Percentiles rank a stretch among this genome's conserved stretches.
Conservation (phyloP, 1,139 yeast species). For the Pichia sp. region DNA sequence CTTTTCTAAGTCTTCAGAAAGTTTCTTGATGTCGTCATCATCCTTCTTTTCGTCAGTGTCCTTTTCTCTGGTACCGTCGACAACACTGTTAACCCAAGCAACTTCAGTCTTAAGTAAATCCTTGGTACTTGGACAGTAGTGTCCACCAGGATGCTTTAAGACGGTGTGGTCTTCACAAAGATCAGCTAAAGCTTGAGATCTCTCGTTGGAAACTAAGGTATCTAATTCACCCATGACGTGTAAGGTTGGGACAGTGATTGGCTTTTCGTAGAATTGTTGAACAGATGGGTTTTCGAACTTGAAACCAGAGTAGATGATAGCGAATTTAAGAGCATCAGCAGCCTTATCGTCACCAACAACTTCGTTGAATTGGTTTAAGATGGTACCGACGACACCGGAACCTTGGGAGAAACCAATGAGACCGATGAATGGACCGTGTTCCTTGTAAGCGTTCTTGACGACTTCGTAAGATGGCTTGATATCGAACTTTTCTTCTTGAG, state of each 20-base stretch:
- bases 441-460: constrained; percentile 53
- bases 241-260: constrained; percentile 54
- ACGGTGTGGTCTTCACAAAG: constrained; percentile 48
- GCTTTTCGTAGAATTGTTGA: constrained; percentile 46
- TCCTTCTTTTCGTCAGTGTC: constrained; percentile 18
- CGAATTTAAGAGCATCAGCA: constrained; percentile 53
- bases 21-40: constrained; percentile 27
- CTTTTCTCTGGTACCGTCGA: constrained; percentile 19
- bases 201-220: constrained; percentile 78
- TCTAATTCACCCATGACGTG: constrained; percentile 89
- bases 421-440: constrained; percentile 87
- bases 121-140: constrained; percentile 77
- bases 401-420: constrained; percentile 93
- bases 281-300: constrained; percentile 54
- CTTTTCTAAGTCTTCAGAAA: constrained; percentile 29
- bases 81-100: constrained; percentile 32
- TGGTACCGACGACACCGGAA: constrained; percentile 72
- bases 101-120: constrained; percentile 39
- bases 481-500: constrained; percentile 36
- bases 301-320: constrained; percentile 77
- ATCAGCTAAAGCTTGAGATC: constrained; percentile 59
- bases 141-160: constrained; percentile 80
- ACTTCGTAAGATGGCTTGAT: constrained; percentile 47
- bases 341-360: constrained; percentile 32
- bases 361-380: constrained; percentile 42